phyloP scores from a whole-genome alignment of 164 flowering plant genomes.

The Piper longum region DNA sequence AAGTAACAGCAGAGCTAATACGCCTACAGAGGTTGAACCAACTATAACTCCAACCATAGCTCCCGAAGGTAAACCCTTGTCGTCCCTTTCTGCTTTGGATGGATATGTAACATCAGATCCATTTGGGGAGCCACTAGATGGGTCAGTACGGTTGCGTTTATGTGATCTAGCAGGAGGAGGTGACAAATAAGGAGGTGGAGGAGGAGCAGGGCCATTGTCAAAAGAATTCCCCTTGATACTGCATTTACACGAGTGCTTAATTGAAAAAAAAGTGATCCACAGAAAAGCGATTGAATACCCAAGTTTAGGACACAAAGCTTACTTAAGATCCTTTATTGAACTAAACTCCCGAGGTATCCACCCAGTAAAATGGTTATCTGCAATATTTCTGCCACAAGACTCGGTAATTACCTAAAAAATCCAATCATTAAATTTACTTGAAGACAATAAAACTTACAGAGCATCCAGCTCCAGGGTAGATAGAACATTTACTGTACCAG shows the following conservation, averaged over 20 bases:
- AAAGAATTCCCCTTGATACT: constrained; percentile 81
- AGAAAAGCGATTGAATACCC: not conserved
- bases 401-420: constrained; percentile 7
- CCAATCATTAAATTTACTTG: not conserved
- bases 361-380: constrained; percentile 70
- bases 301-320: constrained; percentile 15
- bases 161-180: constrained; percentile 58
- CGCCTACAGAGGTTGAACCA: constrained; percentile 30
- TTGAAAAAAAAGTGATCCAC: constrained; percentile 5
- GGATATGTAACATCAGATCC: constrained; percentile 13
- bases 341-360: constrained; percentile 73
- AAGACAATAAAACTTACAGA: constrained; percentile 37
- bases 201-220: constrained; percentile 78
- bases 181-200: constrained; percentile 66
- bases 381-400: constrained; percentile 57
- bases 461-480: constrained; percentile 39
- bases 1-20: constrained; percentile 34
- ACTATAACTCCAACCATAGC: constrained; percentile 49
- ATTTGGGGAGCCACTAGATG: constrained; percentile 19
- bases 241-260: constrained; percentile 12
- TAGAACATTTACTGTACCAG: constrained; percentile 60
- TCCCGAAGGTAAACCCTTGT: constrained; percentile 32
- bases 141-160: constrained; percentile 23
- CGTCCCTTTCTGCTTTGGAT: constrained; percentile 5
- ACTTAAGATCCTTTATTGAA: constrained; percentile 61